Conservation (phyloP, 768 basidiomycete genomes). For the Tylopilus vinaceipallidus region DNA sequence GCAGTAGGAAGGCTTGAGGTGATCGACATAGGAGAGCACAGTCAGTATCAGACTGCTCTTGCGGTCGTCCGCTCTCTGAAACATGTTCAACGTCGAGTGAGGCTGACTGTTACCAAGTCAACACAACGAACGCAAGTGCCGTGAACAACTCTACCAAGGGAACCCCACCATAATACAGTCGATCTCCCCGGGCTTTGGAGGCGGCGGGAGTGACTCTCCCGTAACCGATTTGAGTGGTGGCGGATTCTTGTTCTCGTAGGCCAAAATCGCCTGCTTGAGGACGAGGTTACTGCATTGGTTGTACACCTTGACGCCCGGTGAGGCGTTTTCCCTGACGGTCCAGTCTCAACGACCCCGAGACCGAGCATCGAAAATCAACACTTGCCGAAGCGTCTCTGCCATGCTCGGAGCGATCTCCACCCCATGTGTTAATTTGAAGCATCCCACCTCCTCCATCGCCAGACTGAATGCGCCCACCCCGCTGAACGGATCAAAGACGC, state of each 20-base stretch:
- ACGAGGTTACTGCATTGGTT: constrained; percentile 73
- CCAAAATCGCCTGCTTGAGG: constrained; percentile 56
- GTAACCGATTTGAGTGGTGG: constrained; percentile 41
- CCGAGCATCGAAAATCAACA: neutral
- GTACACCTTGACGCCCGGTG: constrained; percentile 49
- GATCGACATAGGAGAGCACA: constrained; percentile 44
- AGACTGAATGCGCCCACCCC: constrained; percentile 60
- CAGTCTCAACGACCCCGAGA: neutral
- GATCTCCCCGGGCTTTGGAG: constrained; percentile 51
- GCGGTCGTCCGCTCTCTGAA: constrained; percentile 57
- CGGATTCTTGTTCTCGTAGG: constrained; percentile 39
- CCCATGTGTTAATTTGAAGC: constrained; percentile 58
- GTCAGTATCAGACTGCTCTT: constrained; percentile 72
- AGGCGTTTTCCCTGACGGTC: constrained; percentile 46
- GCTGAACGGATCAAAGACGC: constrained; percentile 42
- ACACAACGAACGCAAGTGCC: neutral
- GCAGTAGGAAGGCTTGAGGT: constrained; percentile 40
- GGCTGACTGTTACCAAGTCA: constrained; percentile 53
- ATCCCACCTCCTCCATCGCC: constrained; percentile 54
- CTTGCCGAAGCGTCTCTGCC: constrained; percentile 60
- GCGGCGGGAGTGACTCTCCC: constrained; percentile 40
- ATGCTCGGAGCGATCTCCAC: constrained; percentile 79
- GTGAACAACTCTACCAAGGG: constrained; percentile 55
- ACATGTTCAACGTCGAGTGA: constrained; percentile 74
- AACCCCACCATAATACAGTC: constrained; percentile 69